These are phyloP conservation scores for Acanthamoeba triangularis DNA, from an alignment of 208 protist species.

Conservation along the genomic window DNA sequence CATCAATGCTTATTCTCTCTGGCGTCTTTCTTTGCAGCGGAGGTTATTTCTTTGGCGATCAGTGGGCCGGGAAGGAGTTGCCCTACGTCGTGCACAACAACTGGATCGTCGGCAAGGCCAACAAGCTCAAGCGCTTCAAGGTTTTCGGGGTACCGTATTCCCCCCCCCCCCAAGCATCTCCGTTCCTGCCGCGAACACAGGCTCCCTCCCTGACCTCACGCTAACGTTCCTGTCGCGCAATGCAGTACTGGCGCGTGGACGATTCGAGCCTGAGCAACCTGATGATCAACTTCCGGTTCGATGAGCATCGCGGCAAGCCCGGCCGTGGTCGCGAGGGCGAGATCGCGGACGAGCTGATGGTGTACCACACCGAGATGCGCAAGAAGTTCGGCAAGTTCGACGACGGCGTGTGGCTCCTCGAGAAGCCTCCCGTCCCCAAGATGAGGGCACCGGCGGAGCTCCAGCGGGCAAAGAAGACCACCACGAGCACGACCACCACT, in stretches of 20 bases:
- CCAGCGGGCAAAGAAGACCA: not conserved
- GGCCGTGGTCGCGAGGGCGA: not conserved
- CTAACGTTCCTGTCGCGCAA: not conserved
- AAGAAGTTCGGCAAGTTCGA: constrained; percentile 37
- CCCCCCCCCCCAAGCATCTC: not conserved
- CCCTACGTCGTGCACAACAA: constrained; percentile 46
- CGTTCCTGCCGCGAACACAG: not conserved
- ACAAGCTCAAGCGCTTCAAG: constrained; percentile 12
- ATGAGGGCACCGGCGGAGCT: not conserved
- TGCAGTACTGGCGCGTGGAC: not conserved
- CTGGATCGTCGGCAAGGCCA: constrained; percentile 7
- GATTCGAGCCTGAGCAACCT: not conserved
- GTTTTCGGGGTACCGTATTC: not conserved
- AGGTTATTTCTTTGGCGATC: not conserved
- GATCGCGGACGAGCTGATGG: constrained; percentile 29
- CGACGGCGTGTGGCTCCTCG: not conserved
- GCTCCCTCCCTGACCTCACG: not conserved
- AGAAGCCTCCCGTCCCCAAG: not conserved
- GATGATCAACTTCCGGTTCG: constrained; percentile 21
- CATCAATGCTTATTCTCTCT: not conserved
- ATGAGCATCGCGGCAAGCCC: not conserved
- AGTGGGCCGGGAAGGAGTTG: not conserved
- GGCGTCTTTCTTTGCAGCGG: not conserved
- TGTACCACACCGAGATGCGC: constrained; percentile 19
- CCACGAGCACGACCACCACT: not conserved